Base-by-base conservation (phyloP, 2,329 filamentous ascomycete genomes). In the Diaporthe aspalathi region DNA sequence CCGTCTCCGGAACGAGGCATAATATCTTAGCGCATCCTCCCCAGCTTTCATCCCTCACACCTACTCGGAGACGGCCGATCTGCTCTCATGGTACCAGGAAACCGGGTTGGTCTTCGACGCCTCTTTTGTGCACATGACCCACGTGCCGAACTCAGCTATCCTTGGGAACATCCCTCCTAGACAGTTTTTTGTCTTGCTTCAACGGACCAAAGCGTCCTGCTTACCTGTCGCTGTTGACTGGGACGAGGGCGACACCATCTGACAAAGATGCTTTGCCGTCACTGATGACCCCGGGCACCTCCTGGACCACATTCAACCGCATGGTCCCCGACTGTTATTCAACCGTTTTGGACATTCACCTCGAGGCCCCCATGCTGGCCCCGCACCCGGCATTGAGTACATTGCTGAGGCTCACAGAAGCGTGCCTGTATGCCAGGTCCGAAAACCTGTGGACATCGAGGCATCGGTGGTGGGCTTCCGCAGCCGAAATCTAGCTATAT, bases 11-110 rank as follows among this genome's bases (percentile, higher is more conserved):
- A 9, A 50, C 60, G 43, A 63, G 60, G 43, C 60, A 63, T 35
- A 49, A 35, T 47, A 47, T 24, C 38, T 62, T 63, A 63, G 60
- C 60, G 60, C 60, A 49, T 63, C 60, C 60, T 63, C 56, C 57
- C 43, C 43, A 49, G 60, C 45, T 63, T 49, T 63, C 60, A 9
- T 49, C 40, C 16, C 57, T 35, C n/a, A 22, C 57, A 50, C 60
- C 60, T 49, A 5, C 29, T 49, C 43, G 43, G 60, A 63, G 43
- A 35, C 43, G 60, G 43, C 60, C 60, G 60, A 63, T 63, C 60
- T 29, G 12, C 35, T 11, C 35, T 38, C 35, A 63, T 47, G 60
- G 40, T 63, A 29, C 20, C 32, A 38, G 24, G 43, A 63, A 49
- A 49, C 43, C 27, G 14, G 60, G 20, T 35, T 63, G 43, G 49